Conservation (phyloP, 2,329 filamentous ascomycete species). For the Cordyceps tenuipes region DNA sequence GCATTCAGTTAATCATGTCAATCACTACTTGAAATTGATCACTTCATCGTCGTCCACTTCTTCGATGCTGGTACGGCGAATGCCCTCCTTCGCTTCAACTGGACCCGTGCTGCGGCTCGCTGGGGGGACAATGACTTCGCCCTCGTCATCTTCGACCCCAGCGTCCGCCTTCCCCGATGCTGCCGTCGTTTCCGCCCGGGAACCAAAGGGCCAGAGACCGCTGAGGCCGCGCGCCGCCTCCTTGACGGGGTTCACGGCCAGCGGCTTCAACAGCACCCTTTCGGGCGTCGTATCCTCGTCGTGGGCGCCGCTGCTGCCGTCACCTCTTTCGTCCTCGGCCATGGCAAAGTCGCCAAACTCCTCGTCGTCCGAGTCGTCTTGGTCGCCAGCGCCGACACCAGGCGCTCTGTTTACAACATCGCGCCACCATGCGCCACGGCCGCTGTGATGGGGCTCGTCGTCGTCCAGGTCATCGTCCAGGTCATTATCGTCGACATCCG, state of each 20-base stretch:
- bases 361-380: conserved; percentile 44
- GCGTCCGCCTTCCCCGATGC: conserved; percentile 26
- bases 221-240: conserved; percentile 36
- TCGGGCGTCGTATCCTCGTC: conserved; percentile 19
- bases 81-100: conserved; percentile 45
- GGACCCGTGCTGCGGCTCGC: conserved; percentile 25
- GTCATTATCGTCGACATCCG: conserved; percentile 42
- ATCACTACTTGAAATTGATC: conserved; percentile 15
- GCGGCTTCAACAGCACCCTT: conserved; percentile 44
- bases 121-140: conserved; percentile 16
- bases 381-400: conserved; percentile 26
- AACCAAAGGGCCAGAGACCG: conserved; percentile 52
- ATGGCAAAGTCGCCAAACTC: conserved; percentile 64
- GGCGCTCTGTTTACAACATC: conserved; percentile 29
- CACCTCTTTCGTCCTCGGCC: conserved; percentile 39
- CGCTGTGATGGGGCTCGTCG: conserved; percentile 20
- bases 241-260: conserved; percentile 43
- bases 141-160: conserved; percentile 15
- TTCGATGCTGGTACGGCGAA: conserved; percentile 49
- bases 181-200: conserved; percentile 25
- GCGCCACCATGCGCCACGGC: conserved; percentile 42
- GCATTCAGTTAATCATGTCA: background rate
- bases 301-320: conserved; percentile 18
- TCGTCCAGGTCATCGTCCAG: conserved; percentile 29
- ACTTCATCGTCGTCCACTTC: conserved; percentile 47